Conservation (phyloP, 2,329 filamentous ascomycete species). For the Fusarium nisikadoi region DNA sequence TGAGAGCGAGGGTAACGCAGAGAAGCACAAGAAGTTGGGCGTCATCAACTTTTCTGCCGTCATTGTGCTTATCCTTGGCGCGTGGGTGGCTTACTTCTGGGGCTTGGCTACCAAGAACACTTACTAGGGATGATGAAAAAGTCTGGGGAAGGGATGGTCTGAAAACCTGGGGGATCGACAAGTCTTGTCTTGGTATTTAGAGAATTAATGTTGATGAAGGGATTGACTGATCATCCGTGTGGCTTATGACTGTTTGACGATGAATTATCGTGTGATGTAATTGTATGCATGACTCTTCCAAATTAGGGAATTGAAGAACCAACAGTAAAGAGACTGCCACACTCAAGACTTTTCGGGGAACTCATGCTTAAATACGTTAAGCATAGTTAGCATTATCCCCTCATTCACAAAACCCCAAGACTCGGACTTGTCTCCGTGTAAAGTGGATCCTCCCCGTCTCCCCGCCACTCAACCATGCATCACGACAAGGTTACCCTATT, state of each 20-base stretch:
- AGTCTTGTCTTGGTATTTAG: not conserved
- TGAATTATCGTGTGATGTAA: not conserved
- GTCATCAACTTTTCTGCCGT: slow-evolving; percentile 56
- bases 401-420: not conserved
- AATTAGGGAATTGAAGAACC: not conserved
- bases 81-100: slow-evolving; percentile 69
- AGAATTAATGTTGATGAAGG: not conserved
- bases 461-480: not conserved
- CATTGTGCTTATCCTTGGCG: slow-evolving; percentile 60
- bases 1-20: slow-evolving; percentile 47
- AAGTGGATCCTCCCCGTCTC: not conserved
- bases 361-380: not conserved
- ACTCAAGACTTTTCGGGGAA: not conserved
- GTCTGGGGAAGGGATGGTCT: not conserved
- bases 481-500: not conserved
- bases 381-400: not conserved
- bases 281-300: not conserved
- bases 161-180: not conserved
- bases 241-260: no score
- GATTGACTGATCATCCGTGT: not conserved
- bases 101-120: slow-evolving; percentile 64
- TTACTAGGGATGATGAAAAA: not conserved
- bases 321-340: not conserved
- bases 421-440: not conserved
- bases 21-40: slow-evolving; percentile 55